Evolutionary conservation across 2,329 filamentous ascomycete genomes (phyloP).

Genomic region (Aotearoamyces nothofagi): DNA sequence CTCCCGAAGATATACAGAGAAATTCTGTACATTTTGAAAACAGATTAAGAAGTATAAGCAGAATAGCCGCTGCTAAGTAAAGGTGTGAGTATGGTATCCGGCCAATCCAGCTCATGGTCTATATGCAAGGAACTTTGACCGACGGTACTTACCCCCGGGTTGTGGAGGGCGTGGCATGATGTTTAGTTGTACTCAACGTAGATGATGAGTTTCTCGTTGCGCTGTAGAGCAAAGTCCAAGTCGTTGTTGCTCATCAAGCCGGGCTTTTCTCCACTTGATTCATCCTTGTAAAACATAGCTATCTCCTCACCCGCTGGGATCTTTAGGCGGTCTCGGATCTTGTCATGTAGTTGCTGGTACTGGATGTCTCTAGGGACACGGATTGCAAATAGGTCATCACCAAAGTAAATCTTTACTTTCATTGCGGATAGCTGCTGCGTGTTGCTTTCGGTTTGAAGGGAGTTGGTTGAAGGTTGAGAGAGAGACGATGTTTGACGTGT

Average conservation of each 20-base stretch:
- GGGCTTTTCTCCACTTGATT: constrained; percentile 50
- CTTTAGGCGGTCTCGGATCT: constrained; percentile 72
- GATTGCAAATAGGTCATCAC: constrained; percentile 83
- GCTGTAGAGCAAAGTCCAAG: constrained; percentile 61
- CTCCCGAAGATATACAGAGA: too few species aligned
- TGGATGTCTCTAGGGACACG: constrained; percentile 70
- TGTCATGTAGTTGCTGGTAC: constrained; percentile 65
- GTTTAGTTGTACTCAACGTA: constrained; percentile 51
- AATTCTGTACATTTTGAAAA: too few species aligned
- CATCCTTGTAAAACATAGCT: constrained; percentile 74
- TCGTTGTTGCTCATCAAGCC: constrained; percentile 68
- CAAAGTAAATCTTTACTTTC: constrained; percentile 93
- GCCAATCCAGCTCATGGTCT: too few species aligned
- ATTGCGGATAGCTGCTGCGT: constrained; percentile 34
- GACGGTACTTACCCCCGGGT: too few species aligned
- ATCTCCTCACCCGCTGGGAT: constrained; percentile 54
- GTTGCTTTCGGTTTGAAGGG: constrained; percentile 27
- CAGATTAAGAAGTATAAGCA: too few species aligned
- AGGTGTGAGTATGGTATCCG: too few species aligned
- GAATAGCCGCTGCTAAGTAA: too few species aligned
- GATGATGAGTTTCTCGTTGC: constrained; percentile 78
- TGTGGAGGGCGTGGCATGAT: too few species aligned
- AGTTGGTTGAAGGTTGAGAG: too few species aligned
- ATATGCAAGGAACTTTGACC: too few species aligned
- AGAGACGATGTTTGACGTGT: constrained; percentile 19